These are phyloP conservation scores for Colletotrichum destructivum DNA, from an alignment of 2,329 filamentous ascomycete species.

Conservation along the genomic window DNA sequence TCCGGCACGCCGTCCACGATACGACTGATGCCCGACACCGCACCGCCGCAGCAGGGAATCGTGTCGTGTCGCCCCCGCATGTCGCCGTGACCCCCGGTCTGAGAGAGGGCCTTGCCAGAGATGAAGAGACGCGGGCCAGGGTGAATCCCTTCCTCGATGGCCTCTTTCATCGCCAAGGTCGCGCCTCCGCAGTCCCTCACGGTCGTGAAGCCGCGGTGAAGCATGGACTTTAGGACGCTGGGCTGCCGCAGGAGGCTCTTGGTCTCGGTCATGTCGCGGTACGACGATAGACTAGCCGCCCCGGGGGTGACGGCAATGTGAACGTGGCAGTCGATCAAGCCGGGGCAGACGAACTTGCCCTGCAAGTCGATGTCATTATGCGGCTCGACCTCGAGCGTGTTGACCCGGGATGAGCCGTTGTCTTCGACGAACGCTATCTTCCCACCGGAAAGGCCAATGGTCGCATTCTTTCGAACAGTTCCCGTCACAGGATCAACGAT, in stretches of 20 bases:
- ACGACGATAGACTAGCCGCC: conserved; percentile 29
- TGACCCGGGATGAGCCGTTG: background rate
- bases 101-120: conserved; percentile 66
- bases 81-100: conserved; percentile 73
- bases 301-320: conserved; percentile 50
- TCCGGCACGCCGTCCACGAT: conserved; percentile 69
- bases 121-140: conserved; percentile 71
- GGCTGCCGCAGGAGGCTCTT: conserved; percentile 61
- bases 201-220: conserved; percentile 72
- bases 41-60: conserved; percentile 61
- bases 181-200: conserved; percentile 73
- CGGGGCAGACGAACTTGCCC: conserved; percentile 51
- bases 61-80: conserved; percentile 58
- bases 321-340: conserved; percentile 53
- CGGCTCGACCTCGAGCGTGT: background rate
- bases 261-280: conserved; percentile 50
- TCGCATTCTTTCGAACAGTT: conserved; percentile 47
- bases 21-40: conserved; percentile 57
- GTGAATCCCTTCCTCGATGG: conserved; percentile 67
- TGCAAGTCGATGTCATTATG: conserved; percentile 44
- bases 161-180: conserved; percentile 66
- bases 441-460: conserved; percentile 54
- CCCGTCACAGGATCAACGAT: conserved; percentile 58
- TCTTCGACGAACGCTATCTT: conserved; percentile 45
- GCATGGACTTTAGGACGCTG: conserved; percentile 60